These are phyloP conservation scores for Calendula officinalis DNA, from an alignment of 129 eudicot genomes.

Conservation along the genomic window DNA sequence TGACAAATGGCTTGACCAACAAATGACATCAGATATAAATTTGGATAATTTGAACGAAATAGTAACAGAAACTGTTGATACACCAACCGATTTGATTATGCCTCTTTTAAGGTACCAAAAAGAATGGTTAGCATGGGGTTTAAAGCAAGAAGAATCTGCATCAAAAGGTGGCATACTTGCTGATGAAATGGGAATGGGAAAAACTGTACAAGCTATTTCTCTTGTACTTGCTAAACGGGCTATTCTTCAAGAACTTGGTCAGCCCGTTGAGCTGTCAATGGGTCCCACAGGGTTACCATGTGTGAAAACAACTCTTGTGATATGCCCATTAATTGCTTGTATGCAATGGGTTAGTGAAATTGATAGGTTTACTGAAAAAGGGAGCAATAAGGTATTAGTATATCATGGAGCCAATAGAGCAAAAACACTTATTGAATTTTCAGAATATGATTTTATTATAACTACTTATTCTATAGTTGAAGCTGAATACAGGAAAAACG, in stretches of 20 bases:
- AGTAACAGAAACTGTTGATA: conserved; percentile 57
- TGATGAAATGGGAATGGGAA: conserved; percentile 98
- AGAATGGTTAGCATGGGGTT: conserved; percentile 96
- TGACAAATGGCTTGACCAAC: conserved; percentile 59
- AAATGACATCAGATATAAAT: conserved; percentile 41
- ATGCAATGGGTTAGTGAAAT: conserved; percentile 87
- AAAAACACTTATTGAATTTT: conserved; percentile 45
- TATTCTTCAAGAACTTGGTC: conserved; percentile 40
- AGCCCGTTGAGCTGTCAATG: conserved; percentile 22
- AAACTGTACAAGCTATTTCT: conserved; percentile 90
- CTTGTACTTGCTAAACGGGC: conserved; percentile 89
- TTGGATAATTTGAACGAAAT: conserved; percentile 51
- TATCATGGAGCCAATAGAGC: conserved; percentile 83
- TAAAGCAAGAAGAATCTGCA: conserved; percentile 80
- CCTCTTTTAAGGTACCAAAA: conserved; percentile 88
- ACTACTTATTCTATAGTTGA: conserved; percentile 85
- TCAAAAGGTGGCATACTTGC: conserved; percentile 90
- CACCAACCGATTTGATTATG: conserved; percentile 60
- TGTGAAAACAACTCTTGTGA: conserved; percentile 79
- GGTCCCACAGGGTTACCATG: conserved; percentile 41
- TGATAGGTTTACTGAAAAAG: conserved; percentile 62
- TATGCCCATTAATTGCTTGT: conserved; percentile 80
- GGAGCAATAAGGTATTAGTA: conserved; percentile 71
- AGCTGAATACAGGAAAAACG: conserved; percentile 66
- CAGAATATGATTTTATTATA: conserved; percentile 77